Conservation (phyloP, 108 stramenopile species). For the Cyclotella cryptica region DNA sequence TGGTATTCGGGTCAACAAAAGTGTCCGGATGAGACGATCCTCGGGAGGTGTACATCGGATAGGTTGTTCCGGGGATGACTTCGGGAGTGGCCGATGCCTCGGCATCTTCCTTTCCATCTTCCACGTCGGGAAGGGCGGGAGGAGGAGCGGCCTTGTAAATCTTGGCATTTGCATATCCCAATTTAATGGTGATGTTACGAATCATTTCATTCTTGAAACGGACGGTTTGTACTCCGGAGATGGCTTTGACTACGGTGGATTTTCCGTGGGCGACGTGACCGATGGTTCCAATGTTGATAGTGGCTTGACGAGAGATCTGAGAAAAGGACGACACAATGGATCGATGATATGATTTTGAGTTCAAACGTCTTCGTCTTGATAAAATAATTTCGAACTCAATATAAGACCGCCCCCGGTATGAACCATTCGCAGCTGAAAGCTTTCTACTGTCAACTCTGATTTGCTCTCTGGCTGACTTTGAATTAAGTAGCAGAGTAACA, state of each 20-base stretch:
- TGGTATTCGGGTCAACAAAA: slow-evolving; percentile 86
- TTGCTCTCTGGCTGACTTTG: too few relatives aligned
- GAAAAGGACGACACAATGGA: neutral
- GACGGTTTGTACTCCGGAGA: slow-evolving; percentile 99
- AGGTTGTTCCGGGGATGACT: slow-evolving; percentile 65
- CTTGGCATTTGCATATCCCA: slow-evolving; percentile 99
- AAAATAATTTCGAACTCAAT: neutral
- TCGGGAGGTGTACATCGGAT: slow-evolving; percentile 84
- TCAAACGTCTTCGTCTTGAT: neutral
- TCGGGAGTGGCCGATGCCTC: slow-evolving; percentile 16
- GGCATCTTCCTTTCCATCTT: slow-evolving; percentile 59
- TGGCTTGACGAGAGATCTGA: slow-evolving; percentile 98
- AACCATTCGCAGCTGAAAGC: too few relatives aligned
- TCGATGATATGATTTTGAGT: neutral
- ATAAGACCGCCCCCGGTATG: neutral
- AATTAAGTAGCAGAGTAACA: too few relatives aligned
- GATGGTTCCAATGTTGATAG: slow-evolving; percentile 99
- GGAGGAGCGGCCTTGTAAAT: slow-evolving; percentile 93
- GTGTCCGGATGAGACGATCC: slow-evolving; percentile 94
- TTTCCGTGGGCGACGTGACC: slow-evolving; percentile 99
- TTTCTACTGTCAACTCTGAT: too few relatives aligned
- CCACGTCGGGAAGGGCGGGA: slow-evolving; percentile 44
- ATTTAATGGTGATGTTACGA: slow-evolving; percentile 99
- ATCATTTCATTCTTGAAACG: slow-evolving; percentile 99
- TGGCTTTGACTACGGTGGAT: slow-evolving; percentile 98